Percentiles rank a stretch among this genome's conserved stretches.
phyloP scores from a whole-genome alignment of 345 rosid genomes.

The Populus alba region DNA sequence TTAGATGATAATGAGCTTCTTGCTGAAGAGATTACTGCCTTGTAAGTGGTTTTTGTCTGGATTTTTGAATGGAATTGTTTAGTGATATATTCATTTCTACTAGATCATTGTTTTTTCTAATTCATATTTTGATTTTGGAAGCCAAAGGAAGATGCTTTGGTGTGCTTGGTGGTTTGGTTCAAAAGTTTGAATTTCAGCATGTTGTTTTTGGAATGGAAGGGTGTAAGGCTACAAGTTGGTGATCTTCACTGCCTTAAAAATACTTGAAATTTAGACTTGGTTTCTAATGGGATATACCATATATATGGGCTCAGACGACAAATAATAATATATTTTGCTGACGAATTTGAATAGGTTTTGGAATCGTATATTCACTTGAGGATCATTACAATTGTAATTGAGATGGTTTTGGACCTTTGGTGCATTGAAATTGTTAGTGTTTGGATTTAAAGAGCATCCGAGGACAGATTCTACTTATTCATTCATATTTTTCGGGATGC shows the following conservation, averaged over 20 bases:
- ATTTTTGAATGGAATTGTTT: not conserved
- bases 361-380: not conserved
- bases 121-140: not conserved
- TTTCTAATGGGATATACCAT: not conserved
- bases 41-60: constrained; percentile 44
- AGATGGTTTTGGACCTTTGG: not conserved
- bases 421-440: not conserved
- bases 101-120: not conserved
- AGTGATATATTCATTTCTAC: not conserved
- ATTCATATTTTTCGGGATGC: not conserved
- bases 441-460: not conserved
- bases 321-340: not conserved
- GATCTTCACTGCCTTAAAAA: not conserved
- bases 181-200: not conserved
- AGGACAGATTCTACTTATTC: not conserved
- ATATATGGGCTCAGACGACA: too few species aligned
- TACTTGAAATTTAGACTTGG: not conserved
- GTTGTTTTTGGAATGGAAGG: not conserved
- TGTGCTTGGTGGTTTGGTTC: not conserved
- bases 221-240: not conserved
- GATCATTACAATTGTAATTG: not conserved
- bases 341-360: not conserved
- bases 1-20: constrained; percentile 75
- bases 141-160: not conserved
- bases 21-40: constrained; percentile 88